Conservation (phyloP, 2,329 filamentous ascomycete genomes). For the Phyllosticta citribraziliensis region DNA sequence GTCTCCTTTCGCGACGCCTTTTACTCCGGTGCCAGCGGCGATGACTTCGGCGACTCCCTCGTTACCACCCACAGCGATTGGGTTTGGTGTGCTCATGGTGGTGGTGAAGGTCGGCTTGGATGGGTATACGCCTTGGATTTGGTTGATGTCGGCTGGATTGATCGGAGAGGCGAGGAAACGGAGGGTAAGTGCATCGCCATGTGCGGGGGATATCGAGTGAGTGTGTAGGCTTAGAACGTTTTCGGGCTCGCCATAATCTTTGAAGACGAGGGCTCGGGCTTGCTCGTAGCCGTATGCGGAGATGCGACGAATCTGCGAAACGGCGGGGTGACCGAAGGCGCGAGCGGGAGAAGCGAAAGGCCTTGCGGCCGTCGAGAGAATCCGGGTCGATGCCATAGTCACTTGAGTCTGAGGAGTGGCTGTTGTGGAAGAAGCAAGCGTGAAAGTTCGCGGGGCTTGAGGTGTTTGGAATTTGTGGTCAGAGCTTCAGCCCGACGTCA, state of each 20-base stretch:
- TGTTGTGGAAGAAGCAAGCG: not conserved
- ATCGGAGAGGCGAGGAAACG: conserved; percentile 85
- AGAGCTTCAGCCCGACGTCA: conserved; percentile 9
- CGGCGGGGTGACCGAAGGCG: not conserved
- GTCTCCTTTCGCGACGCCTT: conserved; percentile 63
- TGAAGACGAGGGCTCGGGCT: conserved; percentile 71
- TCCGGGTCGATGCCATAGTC: not conserved
- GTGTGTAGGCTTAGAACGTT: conserved; percentile 61
- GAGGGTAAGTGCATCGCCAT: conserved; percentile 63
- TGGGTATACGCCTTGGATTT: conserved; percentile 93
- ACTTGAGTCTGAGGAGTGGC: not conserved
- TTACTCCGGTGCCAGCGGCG: conserved; percentile 52
- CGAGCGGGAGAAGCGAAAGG: conserved; percentile 13
- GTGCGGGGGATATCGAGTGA: conserved; percentile 66
- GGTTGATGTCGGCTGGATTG: conserved; percentile 96
- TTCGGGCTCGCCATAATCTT: conserved; percentile 62
- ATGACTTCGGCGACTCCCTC: conserved; percentile 92
- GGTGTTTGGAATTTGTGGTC: not conserved
- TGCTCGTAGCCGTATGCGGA: conserved; percentile 71
- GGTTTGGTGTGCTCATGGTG: conserved; percentile 63
- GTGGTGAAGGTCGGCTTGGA: conserved; percentile 69
- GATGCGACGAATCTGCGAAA: conserved; percentile 32
- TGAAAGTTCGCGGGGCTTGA: not conserved
- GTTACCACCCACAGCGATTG: conserved; percentile 74
- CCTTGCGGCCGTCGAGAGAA: conserved; percentile 13